A percentile compares a stretch with the other conserved stretches of the same genome.
Conservation (phyloP, 768 basidiomycete species). For the Boletus tylopilopsis region DNA sequence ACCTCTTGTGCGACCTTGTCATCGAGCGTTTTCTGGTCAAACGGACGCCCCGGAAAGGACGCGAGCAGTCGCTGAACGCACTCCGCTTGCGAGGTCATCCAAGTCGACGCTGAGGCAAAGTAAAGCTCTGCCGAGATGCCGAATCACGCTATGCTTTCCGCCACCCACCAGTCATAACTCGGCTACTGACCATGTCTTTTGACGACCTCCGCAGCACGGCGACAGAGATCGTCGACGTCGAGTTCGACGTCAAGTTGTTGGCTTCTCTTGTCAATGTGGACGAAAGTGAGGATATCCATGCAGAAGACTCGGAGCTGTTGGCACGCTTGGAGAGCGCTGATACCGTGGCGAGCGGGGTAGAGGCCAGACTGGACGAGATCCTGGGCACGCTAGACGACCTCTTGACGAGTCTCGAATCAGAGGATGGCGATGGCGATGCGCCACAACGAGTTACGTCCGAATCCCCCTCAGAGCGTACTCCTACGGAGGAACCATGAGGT, state of each 20-base stretch:
- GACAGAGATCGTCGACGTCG: slow-evolving; percentile 18
- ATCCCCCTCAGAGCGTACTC: neutral
- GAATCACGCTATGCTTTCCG: too few relatives aligned
- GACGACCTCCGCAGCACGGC: slow-evolving; percentile 20
- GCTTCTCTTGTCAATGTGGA: slow-evolving; percentile 29
- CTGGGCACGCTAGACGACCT: slow-evolving; percentile 56
- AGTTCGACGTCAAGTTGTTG: slow-evolving; percentile 37
- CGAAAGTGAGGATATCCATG: slow-evolving; percentile 21
- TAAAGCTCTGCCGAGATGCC: slow-evolving; percentile 26
- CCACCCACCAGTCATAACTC: slow-evolving; percentile 13
- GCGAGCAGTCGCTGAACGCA: slow-evolving; percentile 48
- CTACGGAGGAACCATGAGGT: slow-evolving; percentile 13
- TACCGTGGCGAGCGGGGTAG: slow-evolving; percentile 57
- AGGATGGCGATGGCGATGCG: neutral
- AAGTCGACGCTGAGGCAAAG: neutral
- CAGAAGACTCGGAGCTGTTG: slow-evolving; percentile 49
- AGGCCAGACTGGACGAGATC: slow-evolving; percentile 57
- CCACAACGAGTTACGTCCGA: slow-evolving; percentile 1
- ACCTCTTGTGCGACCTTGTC: slow-evolving; percentile 47
- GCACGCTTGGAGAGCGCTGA: slow-evolving; percentile 54
- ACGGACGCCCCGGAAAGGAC: slow-evolving; percentile 49
- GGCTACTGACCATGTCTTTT: slow-evolving; percentile 21
- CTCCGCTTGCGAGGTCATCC: slow-evolving; percentile 52
- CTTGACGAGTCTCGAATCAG: slow-evolving; percentile 41
- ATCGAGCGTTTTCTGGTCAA: slow-evolving; percentile 45